Percentiles rank a stretch among this genome's conserved stretches.
phyloP scores from a whole-genome alignment of 495 filamentous ascomycete genomes.

The Hyaloscypha finlandica region DNA sequence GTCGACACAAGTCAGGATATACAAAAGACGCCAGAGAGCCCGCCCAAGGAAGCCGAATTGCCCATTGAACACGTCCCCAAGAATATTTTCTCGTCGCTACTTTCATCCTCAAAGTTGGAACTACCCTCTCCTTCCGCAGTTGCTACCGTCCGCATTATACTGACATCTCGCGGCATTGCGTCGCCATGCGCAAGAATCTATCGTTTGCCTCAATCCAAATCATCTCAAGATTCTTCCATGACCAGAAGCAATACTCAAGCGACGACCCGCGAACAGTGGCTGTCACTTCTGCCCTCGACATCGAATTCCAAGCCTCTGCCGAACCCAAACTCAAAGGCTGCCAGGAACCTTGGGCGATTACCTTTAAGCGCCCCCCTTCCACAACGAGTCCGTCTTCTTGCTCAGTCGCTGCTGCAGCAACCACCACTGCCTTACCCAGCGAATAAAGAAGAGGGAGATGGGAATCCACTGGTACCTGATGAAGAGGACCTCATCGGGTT shows the following conservation, averaged over 20 bases:
- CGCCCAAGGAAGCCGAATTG: not conserved
- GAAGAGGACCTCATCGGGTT: constrained; percentile 87
- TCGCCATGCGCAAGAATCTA: constrained; percentile 69
- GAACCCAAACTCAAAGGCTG: constrained; percentile 18
- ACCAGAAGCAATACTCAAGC: constrained; percentile 4
- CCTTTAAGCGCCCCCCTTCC: constrained; percentile 23
- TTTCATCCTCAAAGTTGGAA: constrained; percentile 18
- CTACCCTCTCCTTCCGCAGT: constrained; percentile 33
- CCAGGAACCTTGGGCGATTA: constrained; percentile 17
- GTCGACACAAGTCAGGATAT: constrained; percentile 13
- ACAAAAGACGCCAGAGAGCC: not conserved
- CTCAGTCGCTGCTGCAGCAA: constrained; percentile 48
- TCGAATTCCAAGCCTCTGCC: constrained; percentile 25
- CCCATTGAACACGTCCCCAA: constrained; percentile 39
- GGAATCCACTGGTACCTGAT: constrained; percentile 66
- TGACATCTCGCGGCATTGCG: constrained; percentile 61
- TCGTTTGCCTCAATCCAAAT: constrained; percentile 55
- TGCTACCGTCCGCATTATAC: constrained; percentile 59
- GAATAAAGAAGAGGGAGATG: constrained; percentile 41
- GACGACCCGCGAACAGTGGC: constrained; percentile 21
- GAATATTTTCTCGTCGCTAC: constrained; percentile 30
- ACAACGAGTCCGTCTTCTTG: constrained; percentile 40
- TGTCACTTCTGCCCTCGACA: constrained; percentile 22
- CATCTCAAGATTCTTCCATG: constrained; percentile 18
- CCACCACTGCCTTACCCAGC: constrained; percentile 31